phyloP scores from a whole-genome alignment of 2,329 filamentous ascomycete genomes.

The Sporothrix euskadiensis region DNA sequence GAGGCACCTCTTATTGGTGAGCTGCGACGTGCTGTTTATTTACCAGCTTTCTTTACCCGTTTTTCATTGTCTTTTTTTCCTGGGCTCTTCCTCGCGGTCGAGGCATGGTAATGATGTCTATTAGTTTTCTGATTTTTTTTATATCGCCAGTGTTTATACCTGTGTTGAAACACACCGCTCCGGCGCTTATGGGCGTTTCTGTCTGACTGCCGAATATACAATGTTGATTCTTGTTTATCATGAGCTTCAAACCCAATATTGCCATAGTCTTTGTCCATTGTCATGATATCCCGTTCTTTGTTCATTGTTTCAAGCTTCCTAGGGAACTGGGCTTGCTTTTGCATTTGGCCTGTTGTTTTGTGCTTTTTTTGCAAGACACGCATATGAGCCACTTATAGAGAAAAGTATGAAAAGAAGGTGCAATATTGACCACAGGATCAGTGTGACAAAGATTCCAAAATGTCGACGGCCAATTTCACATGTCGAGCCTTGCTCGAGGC shows the following conservation, averaged over 20 bases:
- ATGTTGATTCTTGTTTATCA: neutral
- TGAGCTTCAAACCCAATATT: neutral
- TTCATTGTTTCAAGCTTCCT: neutral
- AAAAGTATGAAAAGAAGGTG: neutral
- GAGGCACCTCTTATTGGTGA: neutral
- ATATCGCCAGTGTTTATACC: conserved; percentile 20
- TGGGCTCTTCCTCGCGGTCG: conserved; percentile 21
- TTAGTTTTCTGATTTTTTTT: neutral
- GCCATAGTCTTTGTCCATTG: neutral
- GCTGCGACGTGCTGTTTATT: neutral
- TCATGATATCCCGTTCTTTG: neutral
- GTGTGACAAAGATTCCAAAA: neutral
- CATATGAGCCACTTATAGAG: neutral
- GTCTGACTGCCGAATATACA: neutral
- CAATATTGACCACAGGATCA: neutral
- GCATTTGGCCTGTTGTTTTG: neutral
- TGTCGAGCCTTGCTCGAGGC: neutral
- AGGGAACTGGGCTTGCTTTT: neutral
- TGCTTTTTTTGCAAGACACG: neutral
- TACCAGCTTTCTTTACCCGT: neutral
- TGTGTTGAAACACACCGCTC: conserved; percentile 8
- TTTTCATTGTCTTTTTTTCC: neutral
- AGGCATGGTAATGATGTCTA: conserved; percentile 17
- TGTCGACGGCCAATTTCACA: neutral
- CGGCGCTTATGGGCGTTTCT: conserved; percentile 23